A percentile compares a stretch with the other conserved stretches of the same genome.
phyloP scores from a whole-genome alignment of 495 filamentous ascomycete genomes.

The Hypoxylon intermedium region DNA sequence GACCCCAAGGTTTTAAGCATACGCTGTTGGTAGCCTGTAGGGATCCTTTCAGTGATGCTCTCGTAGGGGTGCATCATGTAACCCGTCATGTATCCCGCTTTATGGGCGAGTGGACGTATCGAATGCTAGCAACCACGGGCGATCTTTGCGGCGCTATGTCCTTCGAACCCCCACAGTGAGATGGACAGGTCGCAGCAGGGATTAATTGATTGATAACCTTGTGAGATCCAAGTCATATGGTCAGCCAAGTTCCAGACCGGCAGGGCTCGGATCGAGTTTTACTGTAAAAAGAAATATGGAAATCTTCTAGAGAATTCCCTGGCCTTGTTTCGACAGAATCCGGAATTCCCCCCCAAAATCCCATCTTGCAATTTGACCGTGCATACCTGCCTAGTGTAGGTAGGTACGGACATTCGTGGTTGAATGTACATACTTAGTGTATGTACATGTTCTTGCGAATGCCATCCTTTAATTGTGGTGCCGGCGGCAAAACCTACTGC shows the following conservation, averaged over 20 bases:
- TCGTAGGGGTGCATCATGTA: conserved; percentile 32
- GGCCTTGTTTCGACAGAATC: conserved; percentile 25
- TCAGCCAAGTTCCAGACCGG: conserved; percentile 19
- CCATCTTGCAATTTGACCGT: conserved; percentile 17
- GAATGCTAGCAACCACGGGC: conserved; percentile 21
- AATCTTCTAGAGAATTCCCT: conserved; percentile 39
- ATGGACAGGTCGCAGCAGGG: conserved; percentile 27
- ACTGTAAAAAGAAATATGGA: conserved; percentile 34
- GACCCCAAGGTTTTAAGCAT: conserved; percentile 12
- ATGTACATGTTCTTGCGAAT: conserved; percentile 1
- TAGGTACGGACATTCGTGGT: conserved; percentile 10
- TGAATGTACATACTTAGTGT: conserved; percentile 15
- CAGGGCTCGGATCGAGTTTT: conserved; percentile 32
- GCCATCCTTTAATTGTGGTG: conserved; percentile 5
- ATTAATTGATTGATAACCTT: conserved; percentile 34
- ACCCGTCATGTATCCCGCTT: conserved; percentile 16
- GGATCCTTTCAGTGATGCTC: conserved; percentile 18
- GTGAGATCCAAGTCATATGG: conserved; percentile 36
- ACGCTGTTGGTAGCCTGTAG: conserved; percentile 6
- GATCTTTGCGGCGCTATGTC: conserved; percentile 26
- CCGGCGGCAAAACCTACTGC: conserved; percentile 5
- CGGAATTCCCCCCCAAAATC: conserved; percentile 23
- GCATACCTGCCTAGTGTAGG: too few species aligned
- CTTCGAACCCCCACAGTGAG: conserved; percentile 31
- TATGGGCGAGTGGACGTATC: background rate